A percentile compares a stretch with the other conserved stretches of the same genome.
phyloP scores from a whole-genome alignment of 257 asterid genomes.

The Solanum chilense region DNA sequence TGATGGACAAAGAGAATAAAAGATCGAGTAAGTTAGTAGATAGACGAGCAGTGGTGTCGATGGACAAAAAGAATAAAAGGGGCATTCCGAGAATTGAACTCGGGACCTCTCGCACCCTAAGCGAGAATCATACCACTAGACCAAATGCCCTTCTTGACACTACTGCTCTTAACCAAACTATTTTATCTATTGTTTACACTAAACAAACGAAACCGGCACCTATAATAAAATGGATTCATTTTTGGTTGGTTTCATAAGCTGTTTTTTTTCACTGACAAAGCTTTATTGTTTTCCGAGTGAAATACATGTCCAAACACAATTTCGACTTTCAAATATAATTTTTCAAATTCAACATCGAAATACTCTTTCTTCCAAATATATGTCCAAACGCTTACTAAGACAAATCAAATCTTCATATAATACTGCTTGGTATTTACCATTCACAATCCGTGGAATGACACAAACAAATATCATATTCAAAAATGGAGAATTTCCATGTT shows the following conservation, averaged over 20 bases:
- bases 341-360: background rate
- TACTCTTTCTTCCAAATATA: background rate
- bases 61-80: constrained; percentile 3
- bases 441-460: background rate
- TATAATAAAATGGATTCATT: background rate
- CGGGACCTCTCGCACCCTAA: constrained; percentile 95
- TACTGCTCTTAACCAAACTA: too few relatives aligned
- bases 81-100: constrained; percentile 90
- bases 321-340: background rate
- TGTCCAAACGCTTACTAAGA: background rate
- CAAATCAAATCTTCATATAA: background rate
- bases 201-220: background rate
- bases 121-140: constrained; percentile 82
- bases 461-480: background rate
- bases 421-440: background rate
- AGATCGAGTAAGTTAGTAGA: too few relatives aligned
- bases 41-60: too few relatives aligned
- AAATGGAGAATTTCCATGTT: background rate
- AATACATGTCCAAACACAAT: background rate
- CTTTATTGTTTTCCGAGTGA: background rate
- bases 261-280: background rate
- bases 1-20: too few relatives aligned
- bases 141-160: constrained; percentile 42
- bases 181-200: background rate
- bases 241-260: background rate